Percentiles rank a stretch among this genome's conserved stretches.
Evolutionary conservation across 2,329 filamentous ascomycete genomes (phyloP).

Genomic region (Cladosporium sp.): DNA sequence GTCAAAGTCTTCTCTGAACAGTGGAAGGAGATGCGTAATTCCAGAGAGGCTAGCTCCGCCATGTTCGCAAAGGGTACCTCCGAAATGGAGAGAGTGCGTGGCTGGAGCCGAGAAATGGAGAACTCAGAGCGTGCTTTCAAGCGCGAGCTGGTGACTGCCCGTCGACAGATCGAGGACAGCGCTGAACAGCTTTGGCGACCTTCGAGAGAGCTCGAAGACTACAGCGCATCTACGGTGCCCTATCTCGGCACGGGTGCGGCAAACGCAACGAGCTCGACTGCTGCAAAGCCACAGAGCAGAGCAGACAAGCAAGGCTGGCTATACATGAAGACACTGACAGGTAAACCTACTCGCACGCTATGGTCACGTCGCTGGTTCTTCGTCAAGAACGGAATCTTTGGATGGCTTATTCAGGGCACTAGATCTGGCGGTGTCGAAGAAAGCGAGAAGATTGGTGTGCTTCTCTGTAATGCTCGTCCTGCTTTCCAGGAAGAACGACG

Average conservation of each 20-base stretch:
- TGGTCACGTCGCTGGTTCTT: constrained; percentile 97
- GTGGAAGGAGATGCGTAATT: constrained; percentile 80
- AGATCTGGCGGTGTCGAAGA: constrained; percentile 85
- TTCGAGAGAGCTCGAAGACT: constrained; percentile 90
- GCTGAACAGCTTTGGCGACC: constrained; percentile 73
- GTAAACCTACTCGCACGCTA: constrained; percentile 84
- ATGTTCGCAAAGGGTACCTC: constrained; percentile 67
- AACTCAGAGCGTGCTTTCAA: constrained; percentile 80
- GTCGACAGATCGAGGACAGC: constrained; percentile 78
- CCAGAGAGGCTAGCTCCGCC: constrained; percentile 64
- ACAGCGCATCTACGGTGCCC: constrained; percentile 84
- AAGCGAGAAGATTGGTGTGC: constrained; percentile 91
- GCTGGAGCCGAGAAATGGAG: constrained; percentile 95
- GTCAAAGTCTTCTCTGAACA: constrained; percentile 83
- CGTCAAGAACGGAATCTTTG: constrained; percentile 92
- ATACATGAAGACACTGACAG: constrained; percentile 76
- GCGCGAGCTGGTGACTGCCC: constrained; percentile 74
- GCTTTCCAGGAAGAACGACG: constrained; percentile 89
- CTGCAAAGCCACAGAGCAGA: constrained; percentile 55
- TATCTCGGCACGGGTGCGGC: constrained; percentile 72
- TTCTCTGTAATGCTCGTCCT: constrained; percentile 89
- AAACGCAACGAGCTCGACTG: constrained; percentile 53
- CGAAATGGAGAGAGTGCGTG: constrained; percentile 88
- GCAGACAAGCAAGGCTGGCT: constrained; percentile 93
- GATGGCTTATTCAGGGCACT: constrained; percentile 82